These are phyloP conservation scores for Cichorium intybus DNA, from an alignment of 140 eudicot genomes.

Conservation along the genomic window DNA sequence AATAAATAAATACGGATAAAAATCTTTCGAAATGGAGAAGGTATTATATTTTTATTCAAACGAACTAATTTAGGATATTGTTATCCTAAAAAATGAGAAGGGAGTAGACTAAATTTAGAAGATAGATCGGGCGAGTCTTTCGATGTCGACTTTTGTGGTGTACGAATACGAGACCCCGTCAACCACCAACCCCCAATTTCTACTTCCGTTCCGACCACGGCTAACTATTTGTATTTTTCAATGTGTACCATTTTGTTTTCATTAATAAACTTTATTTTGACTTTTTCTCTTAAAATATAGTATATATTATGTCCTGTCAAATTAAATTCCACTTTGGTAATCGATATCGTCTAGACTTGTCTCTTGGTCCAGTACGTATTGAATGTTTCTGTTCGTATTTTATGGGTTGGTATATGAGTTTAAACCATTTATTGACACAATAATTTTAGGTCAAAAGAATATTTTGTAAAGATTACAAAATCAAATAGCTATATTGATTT, in stretches of 20 bases:
- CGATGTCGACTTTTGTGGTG: conserved; percentile 8
- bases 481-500: neutral
- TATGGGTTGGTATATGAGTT: neutral
- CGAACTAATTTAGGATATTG: neutral
- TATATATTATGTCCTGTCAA: neutral
- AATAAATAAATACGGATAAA: too few species aligned
- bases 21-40: too few species aligned
- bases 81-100: neutral
- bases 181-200: neutral
- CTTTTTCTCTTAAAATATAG: neutral
- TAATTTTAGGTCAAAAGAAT: neutral
- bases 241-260: neutral
- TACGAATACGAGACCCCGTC: neutral
- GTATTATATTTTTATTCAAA: neutral
- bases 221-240: neutral
- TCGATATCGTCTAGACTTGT: neutral
- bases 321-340: neutral
- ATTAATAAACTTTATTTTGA: neutral
- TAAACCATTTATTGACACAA: neutral
- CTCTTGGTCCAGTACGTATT: neutral
- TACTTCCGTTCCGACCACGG: conserved; percentile 24
- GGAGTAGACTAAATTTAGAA: neutral
- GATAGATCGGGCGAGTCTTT: neutral
- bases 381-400: neutral
- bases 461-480: neutral